These are phyloP conservation scores for Amanita rubescens DNA, from an alignment of 768 basidiomycete genomes.

Conservation along the genomic window DNA sequence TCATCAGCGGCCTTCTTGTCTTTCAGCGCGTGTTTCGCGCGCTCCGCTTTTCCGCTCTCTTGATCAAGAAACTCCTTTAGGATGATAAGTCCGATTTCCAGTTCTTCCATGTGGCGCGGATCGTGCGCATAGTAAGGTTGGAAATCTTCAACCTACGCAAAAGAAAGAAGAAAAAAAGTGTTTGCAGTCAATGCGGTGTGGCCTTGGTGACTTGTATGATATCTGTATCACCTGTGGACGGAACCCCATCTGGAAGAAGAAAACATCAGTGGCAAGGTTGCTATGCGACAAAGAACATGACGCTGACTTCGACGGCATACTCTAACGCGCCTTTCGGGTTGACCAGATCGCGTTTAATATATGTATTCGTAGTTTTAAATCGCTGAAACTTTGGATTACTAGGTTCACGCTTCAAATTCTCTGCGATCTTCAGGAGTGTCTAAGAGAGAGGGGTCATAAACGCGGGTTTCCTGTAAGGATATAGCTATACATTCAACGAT, in stretches of 20 bases:
- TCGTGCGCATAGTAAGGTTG: slow-evolving; percentile 71
- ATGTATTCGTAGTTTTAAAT: slow-evolving; percentile 71
- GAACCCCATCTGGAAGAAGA: slow-evolving; percentile 58
- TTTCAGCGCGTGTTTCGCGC: slow-evolving; percentile 34
- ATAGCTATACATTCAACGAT: slow-evolving; percentile 51
- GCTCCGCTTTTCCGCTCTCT: slow-evolving; percentile 43
- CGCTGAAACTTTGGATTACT: slow-evolving; percentile 62
- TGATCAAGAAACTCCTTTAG: slow-evolving; percentile 54
- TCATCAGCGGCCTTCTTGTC: slow-evolving; percentile 54
- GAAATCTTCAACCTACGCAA: slow-evolving; percentile 53
- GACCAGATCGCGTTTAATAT: slow-evolving; percentile 59
- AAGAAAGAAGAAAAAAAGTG: slow-evolving; percentile 8
- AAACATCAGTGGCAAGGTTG: slow-evolving; percentile 8
- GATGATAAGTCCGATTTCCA: slow-evolving; percentile 58
- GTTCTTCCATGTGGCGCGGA: slow-evolving; percentile 39
- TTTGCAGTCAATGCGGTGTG: background rate
- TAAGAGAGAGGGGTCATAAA: slow-evolving; percentile 20
- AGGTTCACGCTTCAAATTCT: slow-evolving; percentile 69
- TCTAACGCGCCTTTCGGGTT: slow-evolving; percentile 72
- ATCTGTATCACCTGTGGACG: slow-evolving; percentile 39
- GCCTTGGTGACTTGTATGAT: background rate
- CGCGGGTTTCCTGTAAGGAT: slow-evolving; percentile 7
- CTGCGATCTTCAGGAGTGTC: slow-evolving; percentile 62
- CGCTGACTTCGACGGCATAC: slow-evolving; percentile 69
- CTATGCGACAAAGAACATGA: background rate